Evolutionary conservation across 345 rosid species (phyloP).

Genomic region (Pugionium cornutum): DNA sequence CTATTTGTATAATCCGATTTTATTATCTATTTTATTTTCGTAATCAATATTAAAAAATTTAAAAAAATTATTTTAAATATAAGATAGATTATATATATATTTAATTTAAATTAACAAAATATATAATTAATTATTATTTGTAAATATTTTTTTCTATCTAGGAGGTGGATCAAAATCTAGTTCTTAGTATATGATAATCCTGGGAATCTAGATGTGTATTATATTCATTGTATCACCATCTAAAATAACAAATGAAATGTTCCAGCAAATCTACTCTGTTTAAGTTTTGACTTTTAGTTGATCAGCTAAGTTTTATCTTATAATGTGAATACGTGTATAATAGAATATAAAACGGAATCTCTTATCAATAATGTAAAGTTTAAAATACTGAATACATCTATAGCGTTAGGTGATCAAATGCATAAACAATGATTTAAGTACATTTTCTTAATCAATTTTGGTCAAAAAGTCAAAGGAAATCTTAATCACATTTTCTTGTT

Average conservation of each 20-base stretch:
- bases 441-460: background rate
- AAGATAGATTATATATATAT: no score
- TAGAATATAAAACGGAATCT: background rate
- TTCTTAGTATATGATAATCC: background rate
- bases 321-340: slow-evolving; percentile 12
- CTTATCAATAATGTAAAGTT: background rate
- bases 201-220: background rate
- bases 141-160: no score
- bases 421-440: background rate
- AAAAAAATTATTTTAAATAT: no score
- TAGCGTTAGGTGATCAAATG: background rate
- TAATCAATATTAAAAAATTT: no score
- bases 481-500: slow-evolving; percentile 12
- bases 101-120: no score
- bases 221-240: background rate
- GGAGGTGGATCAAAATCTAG: no score
- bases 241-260: no score
- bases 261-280: background rate
- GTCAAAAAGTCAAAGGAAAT: slow-evolving; percentile 22
- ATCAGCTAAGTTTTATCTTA: background rate
- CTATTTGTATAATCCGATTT: no score
- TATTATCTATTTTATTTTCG: no score
- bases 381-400: slow-evolving; percentile 6
- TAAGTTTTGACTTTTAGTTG: background rate
- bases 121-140: no score